Conservation (phyloP, 2,329 filamentous ascomycete species). For the Alternaria burnsii region DNA sequence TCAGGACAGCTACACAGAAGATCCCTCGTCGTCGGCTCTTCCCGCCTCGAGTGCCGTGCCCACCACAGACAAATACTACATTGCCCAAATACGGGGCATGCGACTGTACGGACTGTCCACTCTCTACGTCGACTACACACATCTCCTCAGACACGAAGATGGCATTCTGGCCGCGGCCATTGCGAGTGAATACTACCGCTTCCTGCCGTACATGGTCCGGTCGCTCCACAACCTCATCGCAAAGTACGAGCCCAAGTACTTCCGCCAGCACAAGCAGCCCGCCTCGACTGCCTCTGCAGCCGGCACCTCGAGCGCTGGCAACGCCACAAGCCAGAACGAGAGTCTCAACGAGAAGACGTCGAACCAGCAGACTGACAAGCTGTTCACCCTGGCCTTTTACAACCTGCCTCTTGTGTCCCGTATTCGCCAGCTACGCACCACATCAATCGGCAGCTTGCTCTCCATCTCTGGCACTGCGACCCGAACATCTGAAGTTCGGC, state of each 20-base stretch:
- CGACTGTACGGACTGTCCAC: slow-evolving; percentile 79
- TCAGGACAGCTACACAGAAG: slow-evolving; percentile 68
- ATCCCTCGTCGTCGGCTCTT: slow-evolving; percentile 68
- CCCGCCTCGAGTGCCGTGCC: slow-evolving; percentile 72
- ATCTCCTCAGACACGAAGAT: slow-evolving; percentile 79
- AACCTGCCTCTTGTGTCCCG: slow-evolving; percentile 88
- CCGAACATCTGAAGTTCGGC: slow-evolving; percentile 93
- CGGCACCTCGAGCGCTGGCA: slow-evolving; percentile 67
- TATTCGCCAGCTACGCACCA: slow-evolving; percentile 83
- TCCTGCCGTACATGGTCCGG: slow-evolving; percentile 87
- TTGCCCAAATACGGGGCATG: slow-evolving; percentile 83
- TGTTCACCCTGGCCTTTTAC: slow-evolving; percentile 93
- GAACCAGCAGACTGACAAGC: slow-evolving; percentile 95
- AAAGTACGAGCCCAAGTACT: slow-evolving; percentile 94
- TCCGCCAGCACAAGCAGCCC: slow-evolving; percentile 88
- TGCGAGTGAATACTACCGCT: slow-evolving; percentile 91
- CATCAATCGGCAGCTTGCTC: slow-evolving; percentile 89
- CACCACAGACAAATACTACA: slow-evolving; percentile 82
- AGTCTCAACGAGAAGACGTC: slow-evolving; percentile 74
- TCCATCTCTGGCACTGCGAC: slow-evolving; percentile 98
- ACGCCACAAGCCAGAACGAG: slow-evolving; percentile 67
- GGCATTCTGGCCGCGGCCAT: slow-evolving; percentile 86
- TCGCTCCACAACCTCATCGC: slow-evolving; percentile 92
- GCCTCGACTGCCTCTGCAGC: slow-evolving; percentile 76
- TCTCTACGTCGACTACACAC: slow-evolving; percentile 86